Percentiles rank a stretch among this genome's conserved stretches.
These are phyloP conservation scores for Codiaeum variegatum DNA, from an alignment of 441 rosid genomes.

Conservation along the genomic window DNA sequence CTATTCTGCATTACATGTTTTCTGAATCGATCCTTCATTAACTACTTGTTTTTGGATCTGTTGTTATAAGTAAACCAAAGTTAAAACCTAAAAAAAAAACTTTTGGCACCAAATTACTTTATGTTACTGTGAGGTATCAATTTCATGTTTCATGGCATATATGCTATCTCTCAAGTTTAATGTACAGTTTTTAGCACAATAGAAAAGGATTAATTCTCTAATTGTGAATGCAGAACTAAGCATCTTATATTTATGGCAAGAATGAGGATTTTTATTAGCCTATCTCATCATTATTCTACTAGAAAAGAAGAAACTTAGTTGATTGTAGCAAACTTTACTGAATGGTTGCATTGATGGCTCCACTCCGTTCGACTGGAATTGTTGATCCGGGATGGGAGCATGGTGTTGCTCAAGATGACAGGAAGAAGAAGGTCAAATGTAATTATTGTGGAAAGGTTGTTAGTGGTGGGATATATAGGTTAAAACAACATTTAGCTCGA, in stretches of 20 bases:
- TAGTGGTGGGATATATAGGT: constrained; percentile 89
- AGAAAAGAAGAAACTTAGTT: not conserved
- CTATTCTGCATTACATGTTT: not conserved
- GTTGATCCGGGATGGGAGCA: constrained; percentile 98
- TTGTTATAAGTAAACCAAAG: not conserved
- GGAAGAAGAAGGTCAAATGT: constrained; percentile 86
- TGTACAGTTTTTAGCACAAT: not conserved
- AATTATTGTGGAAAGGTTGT: constrained; percentile 77
- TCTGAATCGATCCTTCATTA: not conserved
- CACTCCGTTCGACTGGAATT: constrained; percentile 45
- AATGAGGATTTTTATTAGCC: not conserved
- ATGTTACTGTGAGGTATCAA: not conserved
- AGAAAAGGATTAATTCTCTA: not conserved
- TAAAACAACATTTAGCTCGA: constrained; percentile 90
- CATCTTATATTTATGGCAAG: not conserved
- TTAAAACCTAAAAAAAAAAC: not conserved
- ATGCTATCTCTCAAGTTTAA: too few species aligned
- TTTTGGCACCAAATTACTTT: not conserved
- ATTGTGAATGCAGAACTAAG: not conserved
- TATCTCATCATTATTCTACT: not conserved
- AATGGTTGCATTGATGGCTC: constrained; percentile 19
- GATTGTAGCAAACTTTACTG: not conserved
- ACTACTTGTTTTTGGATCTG: not conserved
- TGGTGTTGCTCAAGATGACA: constrained; percentile 82
- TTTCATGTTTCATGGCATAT: not conserved